Conservation (phyloP, 2,329 filamentous ascomycete genomes). For the Colletotrichum spinosum region DNA sequence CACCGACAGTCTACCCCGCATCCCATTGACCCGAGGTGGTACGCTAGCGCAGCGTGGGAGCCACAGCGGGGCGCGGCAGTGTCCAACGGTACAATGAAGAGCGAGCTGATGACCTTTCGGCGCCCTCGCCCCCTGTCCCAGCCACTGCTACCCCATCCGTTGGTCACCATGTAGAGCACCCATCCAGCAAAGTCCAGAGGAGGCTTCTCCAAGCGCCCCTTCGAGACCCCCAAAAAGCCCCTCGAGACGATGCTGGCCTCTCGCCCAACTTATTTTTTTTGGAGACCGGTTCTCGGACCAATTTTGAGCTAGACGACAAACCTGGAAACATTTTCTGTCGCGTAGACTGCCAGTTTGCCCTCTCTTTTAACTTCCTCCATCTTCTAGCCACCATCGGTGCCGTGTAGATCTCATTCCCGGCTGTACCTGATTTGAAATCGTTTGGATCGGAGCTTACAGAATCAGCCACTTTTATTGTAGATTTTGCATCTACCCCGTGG, state of each 20-base stretch:
- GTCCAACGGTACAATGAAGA: slow-evolving; percentile 37
- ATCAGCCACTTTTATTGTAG: background rate
- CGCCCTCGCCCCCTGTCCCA: slow-evolving; percentile 24
- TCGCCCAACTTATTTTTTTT: slow-evolving; percentile 15
- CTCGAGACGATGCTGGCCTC: slow-evolving; percentile 19
- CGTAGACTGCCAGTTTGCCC: background rate
- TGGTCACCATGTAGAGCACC: too few species aligned
- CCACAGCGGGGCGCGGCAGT: slow-evolving; percentile 31
- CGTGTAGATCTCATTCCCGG: slow-evolving; percentile 5
- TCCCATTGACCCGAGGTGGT: slow-evolving; percentile 36
- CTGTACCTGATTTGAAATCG: slow-evolving; percentile 26
- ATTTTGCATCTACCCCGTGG: slow-evolving; percentile 20
- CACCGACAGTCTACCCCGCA: slow-evolving; percentile 36
- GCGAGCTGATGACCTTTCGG: slow-evolving; percentile 38
- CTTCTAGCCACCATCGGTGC: slow-evolving; percentile 17
- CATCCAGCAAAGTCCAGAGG: background rate
- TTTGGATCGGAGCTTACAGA: slow-evolving; percentile 6
- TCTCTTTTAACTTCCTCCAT: background rate
- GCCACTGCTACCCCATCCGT: slow-evolving; percentile 1
- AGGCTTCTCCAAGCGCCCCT: slow-evolving; percentile 28
- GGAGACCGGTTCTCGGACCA: slow-evolving; percentile 25
- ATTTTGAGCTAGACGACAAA: slow-evolving; percentile 13
- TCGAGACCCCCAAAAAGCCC: slow-evolving; percentile 6
- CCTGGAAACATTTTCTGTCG: slow-evolving; percentile 20
- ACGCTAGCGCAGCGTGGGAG: slow-evolving; percentile 8